Evolutionary conservation across 805 yeast species (phyloP).

Genomic region (Wickerhamomyces chambardii): DNA sequence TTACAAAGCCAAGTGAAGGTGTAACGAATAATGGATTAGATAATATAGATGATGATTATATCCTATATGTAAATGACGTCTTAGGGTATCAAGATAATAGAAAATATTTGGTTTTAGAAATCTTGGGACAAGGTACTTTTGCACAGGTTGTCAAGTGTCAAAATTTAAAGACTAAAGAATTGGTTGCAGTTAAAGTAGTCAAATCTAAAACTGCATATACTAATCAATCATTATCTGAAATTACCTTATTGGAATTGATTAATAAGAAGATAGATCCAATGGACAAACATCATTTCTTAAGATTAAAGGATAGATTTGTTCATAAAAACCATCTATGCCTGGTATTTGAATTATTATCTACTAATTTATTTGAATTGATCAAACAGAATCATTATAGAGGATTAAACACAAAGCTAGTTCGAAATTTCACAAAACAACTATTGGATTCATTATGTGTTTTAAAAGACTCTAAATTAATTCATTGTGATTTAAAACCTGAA

Average conservation of each 20-base stretch:
- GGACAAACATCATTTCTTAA: slow-evolving; percentile 67
- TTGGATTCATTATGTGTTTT: slow-evolving; percentile 73
- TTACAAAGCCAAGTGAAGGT: slow-evolving; percentile 89
- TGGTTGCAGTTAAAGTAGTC: slow-evolving; percentile 91
- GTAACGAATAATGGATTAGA: slow-evolving; percentile 75
- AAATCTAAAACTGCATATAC: slow-evolving; percentile 87
- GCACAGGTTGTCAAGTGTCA: slow-evolving; percentile 98
- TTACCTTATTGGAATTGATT: slow-evolving; percentile 72
- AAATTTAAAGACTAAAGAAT: slow-evolving; percentile 52
- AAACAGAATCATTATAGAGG: slow-evolving; percentile 95
- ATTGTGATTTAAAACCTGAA: slow-evolving; percentile 96
- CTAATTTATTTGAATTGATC: slow-evolving; percentile 82
- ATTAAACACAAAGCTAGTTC: slow-evolving; percentile 67
- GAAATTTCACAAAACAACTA: slow-evolving; percentile 71
- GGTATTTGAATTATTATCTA: slow-evolving; percentile 83
- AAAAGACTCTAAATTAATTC: slow-evolving; percentile 79
- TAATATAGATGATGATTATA: slow-evolving; percentile 84
- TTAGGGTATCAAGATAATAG: slow-evolving; percentile 80
- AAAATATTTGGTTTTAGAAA: slow-evolving; percentile 81
- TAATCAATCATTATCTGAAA: slow-evolving; percentile 89
- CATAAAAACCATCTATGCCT: slow-evolving; percentile 90
- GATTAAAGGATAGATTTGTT: slow-evolving; percentile 79
- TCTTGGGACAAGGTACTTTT: slow-evolving; percentile 94
- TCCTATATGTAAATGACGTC: slow-evolving; percentile 88
- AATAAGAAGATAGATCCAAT: slow-evolving; percentile 62